These are phyloP conservation scores for Nadsonia starkeyi-henricii DNA, from an alignment of 1,139 yeast species.

Conservation along the genomic window DNA sequence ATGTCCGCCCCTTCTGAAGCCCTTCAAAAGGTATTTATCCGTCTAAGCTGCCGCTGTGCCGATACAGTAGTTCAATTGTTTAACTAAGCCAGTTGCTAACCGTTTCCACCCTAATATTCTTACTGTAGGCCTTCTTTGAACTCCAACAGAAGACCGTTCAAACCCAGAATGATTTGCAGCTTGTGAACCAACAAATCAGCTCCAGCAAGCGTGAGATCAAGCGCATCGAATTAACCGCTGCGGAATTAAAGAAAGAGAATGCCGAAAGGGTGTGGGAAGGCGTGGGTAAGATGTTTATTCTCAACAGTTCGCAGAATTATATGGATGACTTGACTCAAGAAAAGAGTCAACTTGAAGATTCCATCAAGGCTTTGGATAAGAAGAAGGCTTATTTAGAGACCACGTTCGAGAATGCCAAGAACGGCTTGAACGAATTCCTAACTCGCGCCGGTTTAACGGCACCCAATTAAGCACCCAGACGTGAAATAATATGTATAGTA, in stretches of 20 bases:
- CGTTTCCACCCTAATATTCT: too few species aligned
- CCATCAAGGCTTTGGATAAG: constrained; percentile 45
- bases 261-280: constrained; percentile 61
- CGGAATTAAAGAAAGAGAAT: constrained; percentile 36
- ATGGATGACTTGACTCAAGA: constrained; percentile 36
- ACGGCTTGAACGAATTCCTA: constrained; percentile 36
- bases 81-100: too few species aligned
- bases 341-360: constrained; percentile 41
- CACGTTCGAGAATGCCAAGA: constrained; percentile 60
- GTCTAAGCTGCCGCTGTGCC: too few species aligned
- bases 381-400: constrained; percentile 64
- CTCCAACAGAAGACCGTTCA: background rate
- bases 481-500: too few species aligned
- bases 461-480: too few species aligned
- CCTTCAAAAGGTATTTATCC: background rate
- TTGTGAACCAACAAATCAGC: constrained; percentile 47
- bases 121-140: background rate
- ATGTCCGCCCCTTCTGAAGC: background rate
- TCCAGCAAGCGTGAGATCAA: constrained; percentile 43
- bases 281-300: constrained; percentile 50
- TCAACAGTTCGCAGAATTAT: constrained; percentile 32
- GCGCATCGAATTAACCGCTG: constrained; percentile 41
- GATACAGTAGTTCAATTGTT: too few species aligned
- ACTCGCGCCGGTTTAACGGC: constrained; percentile 1
- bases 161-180: constrained; percentile 34